phyloP scores from a whole-genome alignment of 768 basidiomycete species.

The Hericium erinaceus region DNA sequence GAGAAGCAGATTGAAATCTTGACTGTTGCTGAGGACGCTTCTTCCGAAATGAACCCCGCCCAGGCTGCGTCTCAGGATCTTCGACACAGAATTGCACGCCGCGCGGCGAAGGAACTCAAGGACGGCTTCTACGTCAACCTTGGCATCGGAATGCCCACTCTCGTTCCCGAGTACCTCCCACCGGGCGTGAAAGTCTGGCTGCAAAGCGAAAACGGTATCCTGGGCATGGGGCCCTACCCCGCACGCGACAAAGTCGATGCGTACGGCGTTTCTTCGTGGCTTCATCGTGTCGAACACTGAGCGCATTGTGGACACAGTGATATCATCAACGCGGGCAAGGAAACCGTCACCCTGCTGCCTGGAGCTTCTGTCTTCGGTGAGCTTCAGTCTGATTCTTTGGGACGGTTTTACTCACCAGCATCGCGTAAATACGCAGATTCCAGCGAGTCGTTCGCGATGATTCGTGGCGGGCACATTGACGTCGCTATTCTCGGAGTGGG shows the following conservation, averaged over 20 bases:
- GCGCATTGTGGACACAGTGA: slow-evolving; percentile 40
- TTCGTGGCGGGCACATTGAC: slow-evolving; percentile 92
- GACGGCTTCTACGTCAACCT: slow-evolving; percentile 85
- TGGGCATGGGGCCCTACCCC: slow-evolving; percentile 89
- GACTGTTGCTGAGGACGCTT: slow-evolving; percentile 46
- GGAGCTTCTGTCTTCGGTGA: slow-evolving; percentile 86
- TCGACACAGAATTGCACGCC: slow-evolving; percentile 70
- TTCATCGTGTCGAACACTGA: neutral
- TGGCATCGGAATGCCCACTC: slow-evolving; percentile 87
- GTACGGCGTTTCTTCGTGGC: slow-evolving; percentile 34
- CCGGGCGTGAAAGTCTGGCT: slow-evolving; percentile 76
- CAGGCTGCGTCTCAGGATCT: slow-evolving; percentile 38
- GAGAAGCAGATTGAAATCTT: slow-evolving; percentile 72
- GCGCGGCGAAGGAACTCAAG: slow-evolving; percentile 83
- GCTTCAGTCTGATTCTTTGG: slow-evolving; percentile 16
- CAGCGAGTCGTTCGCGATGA: slow-evolving; percentile 94
- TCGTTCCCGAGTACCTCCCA: slow-evolving; percentile 72
- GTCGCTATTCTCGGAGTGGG: slow-evolving; percentile 87
- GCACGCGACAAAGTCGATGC: slow-evolving; percentile 71
- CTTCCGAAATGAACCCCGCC: slow-evolving; percentile 32
- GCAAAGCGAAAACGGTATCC: slow-evolving; percentile 86
- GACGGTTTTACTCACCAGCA: neutral
- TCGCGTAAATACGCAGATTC: slow-evolving; percentile 44
- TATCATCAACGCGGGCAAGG: slow-evolving; percentile 91
- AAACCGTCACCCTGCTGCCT: slow-evolving; percentile 86